Base-by-base conservation (phyloP, 176 grass and related monocot genomes). In the Phyllostachys edulis region DNA sequence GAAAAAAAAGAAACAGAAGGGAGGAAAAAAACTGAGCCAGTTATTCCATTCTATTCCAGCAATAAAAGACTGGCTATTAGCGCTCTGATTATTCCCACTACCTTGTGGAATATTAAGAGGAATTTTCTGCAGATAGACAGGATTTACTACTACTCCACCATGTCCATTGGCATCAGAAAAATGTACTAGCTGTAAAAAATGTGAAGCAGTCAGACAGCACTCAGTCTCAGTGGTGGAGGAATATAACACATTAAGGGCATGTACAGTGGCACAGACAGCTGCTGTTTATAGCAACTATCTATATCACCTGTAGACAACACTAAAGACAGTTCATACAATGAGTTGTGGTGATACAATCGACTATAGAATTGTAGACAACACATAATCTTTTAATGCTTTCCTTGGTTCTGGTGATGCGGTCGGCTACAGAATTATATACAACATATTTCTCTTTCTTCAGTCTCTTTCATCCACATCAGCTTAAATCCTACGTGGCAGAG, bases 61-160 rank as follows among this genome's bases (percentile, higher is more conserved):
- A 21, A 73, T 66, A 74, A 90, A 88, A 90, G 84, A 87, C 84
- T 36, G 84, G 84, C 12, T 83, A 61, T 39, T 87, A 72, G 79
- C 67, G 47, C 60, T 79, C 79, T 26, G 41, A 24, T 87, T 90
- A 90, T 90, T 87, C 84, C 80, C 88, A 77, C 83, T 86, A 73
- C 72, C 66, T 41, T 59, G 38, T 78, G 67, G 88, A 86, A 90
- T 77, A 90, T 86, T 41, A n/a, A 49, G 46, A 41, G 79, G 38
- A 77, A 78, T 77, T 82, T 77, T 56, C 55, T 47, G 34, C 42
- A 39, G 66, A 55, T 64, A 61, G 47, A 52, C 27, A 39, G 36
- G 68, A 73, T 80, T 51, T 73, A 26, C 20, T 27, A 46, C 60
- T 81, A 72, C 85, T 39, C 50, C 32, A 46, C 38, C 45, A 50